Evolutionary conservation across 768 basidiomycete species (phyloP).

Genomic region (Lactifluus piperatus): DNA sequence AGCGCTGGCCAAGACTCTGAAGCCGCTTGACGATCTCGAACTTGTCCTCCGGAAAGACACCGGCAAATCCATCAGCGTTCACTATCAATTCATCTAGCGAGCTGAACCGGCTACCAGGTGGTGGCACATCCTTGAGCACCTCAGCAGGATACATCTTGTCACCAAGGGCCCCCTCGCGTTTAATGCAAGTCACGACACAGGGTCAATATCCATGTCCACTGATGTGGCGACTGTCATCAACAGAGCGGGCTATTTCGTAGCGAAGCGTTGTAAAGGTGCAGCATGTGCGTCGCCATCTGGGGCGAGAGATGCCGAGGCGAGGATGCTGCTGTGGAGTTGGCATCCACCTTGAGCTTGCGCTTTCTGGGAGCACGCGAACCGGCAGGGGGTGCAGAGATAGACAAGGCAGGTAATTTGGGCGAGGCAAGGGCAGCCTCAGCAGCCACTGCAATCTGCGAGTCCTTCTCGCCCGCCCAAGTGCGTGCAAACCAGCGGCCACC

Average conservation of each 20-base stretch:
- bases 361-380: slow-evolving; percentile 9
- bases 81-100: too few relatives aligned
- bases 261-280: slow-evolving; percentile 7
- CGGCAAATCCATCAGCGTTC: too few relatives aligned
- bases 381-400: slow-evolving; percentile 1
- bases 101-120: too few relatives aligned
- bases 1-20: too few relatives aligned
- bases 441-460: slow-evolving; percentile 47
- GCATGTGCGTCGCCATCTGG: slow-evolving; percentile 6
- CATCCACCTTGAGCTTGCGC: slow-evolving; percentile 18
- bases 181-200: slow-evolving; percentile 15
- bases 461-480: slow-evolving; percentile 81
- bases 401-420: slow-evolving; percentile 18
- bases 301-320: slow-evolving; percentile 17
- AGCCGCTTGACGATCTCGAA: too few relatives aligned
- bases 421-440: slow-evolving; percentile 9
- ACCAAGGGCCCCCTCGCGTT: too few relatives aligned
- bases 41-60: too few relatives aligned
- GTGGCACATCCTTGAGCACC: too few relatives aligned
- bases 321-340: slow-evolving; percentile 19
- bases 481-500: slow-evolving; percentile 76
- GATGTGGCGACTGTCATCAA: slow-evolving; percentile 17
- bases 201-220: slow-evolving; percentile 14
- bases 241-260: slow-evolving; percentile 14
- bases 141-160: too few relatives aligned